Evolutionary conservation across 148 eudicot genomes (phyloP).

Genomic region (Salicornia ramosissima): DNA sequence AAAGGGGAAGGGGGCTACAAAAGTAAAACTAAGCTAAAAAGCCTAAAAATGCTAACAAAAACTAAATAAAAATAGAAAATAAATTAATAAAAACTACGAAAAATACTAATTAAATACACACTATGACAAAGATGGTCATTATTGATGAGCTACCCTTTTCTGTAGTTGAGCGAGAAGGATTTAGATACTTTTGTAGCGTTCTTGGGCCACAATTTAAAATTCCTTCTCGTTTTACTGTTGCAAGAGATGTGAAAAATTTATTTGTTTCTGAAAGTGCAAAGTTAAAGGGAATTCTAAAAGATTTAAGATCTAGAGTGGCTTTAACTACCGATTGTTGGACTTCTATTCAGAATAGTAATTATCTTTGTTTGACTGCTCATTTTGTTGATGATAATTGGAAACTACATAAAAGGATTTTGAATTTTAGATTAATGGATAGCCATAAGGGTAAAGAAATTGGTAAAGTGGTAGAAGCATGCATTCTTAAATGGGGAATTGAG

Average conservation of each 20-base stretch:
- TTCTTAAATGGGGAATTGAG: conserved; percentile 1
- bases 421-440: conserved; percentile 10
- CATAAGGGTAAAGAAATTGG: conserved; percentile 14
- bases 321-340: conserved; percentile 9
- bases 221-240: neutral
- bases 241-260: neutral
- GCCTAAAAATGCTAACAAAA: no score
- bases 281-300: neutral
- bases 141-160: conserved; percentile 13
- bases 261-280: neutral
- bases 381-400: conserved; percentile 7
- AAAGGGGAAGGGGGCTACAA: no score
- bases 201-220: neutral
- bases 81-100: no score
- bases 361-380: conserved; percentile 6
- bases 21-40: no score
- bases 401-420: neutral
- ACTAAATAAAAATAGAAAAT: no score
- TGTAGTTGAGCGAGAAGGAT: conserved; percentile 1
- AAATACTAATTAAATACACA: no score
- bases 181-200: neutral
- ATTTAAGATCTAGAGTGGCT: neutral
- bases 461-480: neutral
- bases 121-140: conserved; percentile 11
- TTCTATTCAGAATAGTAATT: neutral